Evolutionary conservation across 805 yeast species (phyloP).

Genomic region (Brettanomyces bruxellensis): DNA sequence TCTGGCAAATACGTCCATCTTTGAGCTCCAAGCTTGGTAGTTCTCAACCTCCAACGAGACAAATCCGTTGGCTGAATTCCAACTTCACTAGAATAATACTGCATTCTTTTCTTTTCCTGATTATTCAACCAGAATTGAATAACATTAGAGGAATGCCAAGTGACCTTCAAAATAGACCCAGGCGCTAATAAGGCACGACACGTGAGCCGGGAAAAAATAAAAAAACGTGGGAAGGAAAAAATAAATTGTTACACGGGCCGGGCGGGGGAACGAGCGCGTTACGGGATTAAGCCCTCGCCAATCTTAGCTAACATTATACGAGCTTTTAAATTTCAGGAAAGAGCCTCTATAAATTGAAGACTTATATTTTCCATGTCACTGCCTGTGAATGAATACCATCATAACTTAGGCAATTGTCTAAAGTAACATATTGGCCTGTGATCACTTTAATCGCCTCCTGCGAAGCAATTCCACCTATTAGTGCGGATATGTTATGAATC

Average conservation of each 20-base stretch:
- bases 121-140: too few relatives aligned
- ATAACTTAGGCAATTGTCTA: conserved; percentile 60
- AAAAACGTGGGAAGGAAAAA: too few relatives aligned
- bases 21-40: conserved; percentile 67
- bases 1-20: conserved; percentile 62
- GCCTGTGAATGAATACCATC: conserved; percentile 60
- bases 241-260: too few relatives aligned
- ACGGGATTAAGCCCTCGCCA: too few relatives aligned
- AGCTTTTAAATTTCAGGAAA: too few relatives aligned
- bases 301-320: too few relatives aligned
- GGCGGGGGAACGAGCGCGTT: too few relatives aligned
- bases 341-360: too few relatives aligned
- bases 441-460: conserved; percentile 74
- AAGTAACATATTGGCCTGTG: conserved; percentile 74
- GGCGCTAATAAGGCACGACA: too few relatives aligned
- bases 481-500: conserved; percentile 50
- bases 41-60: conserved; percentile 62
- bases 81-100: conserved; percentile 57
- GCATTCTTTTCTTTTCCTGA: neutral
- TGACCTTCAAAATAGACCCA: too few relatives aligned
- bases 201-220: too few relatives aligned
- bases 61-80: conserved; percentile 65
- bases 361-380: conserved; percentile 13
- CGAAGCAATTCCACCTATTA: conserved; percentile 78
- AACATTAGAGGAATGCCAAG: too few relatives aligned